A percentile compares a stretch with the other conserved stretches of the same genome.
Evolutionary conservation across 345 rosid genomes (phyloP).

Genomic region (Firmiana major): DNA sequence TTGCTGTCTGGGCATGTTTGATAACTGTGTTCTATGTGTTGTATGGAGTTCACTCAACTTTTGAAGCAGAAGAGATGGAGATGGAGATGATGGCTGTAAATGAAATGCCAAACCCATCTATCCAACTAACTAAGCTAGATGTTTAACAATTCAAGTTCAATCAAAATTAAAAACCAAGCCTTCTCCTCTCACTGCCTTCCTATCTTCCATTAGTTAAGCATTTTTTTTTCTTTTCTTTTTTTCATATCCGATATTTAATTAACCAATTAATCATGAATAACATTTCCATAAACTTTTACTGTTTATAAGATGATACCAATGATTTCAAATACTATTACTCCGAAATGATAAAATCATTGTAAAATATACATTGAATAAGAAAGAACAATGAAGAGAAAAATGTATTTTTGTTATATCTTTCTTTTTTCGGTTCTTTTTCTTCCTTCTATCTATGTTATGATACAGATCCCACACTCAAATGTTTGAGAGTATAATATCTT

Average conservation of each 20-base stretch:
- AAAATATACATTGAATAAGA: background rate
- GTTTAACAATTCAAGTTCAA: slow-evolving; percentile 32
- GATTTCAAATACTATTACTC: background rate
- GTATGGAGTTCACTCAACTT: slow-evolving; percentile 87
- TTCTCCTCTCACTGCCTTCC: background rate
- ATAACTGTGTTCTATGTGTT: slow-evolving; percentile 65
- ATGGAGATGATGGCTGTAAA: slow-evolving; percentile 11
- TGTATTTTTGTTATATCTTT: background rate
- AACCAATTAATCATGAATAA: too few relatives aligned
- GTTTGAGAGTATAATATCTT: background rate
- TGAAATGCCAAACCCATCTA: slow-evolving; percentile 29
- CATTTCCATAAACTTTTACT: background rate
- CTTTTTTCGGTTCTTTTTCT: background rate
- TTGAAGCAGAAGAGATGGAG: slow-evolving; percentile 69
- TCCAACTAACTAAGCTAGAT: slow-evolving; percentile 39
- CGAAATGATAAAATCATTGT: background rate
- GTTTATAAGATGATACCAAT: background rate
- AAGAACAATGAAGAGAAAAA: background rate
- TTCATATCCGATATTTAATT: background rate
- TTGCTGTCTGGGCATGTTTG: slow-evolving; percentile 68
- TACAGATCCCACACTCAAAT: background rate
- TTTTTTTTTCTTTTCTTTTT: background rate
- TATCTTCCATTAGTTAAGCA: background rate
- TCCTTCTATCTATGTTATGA: background rate
- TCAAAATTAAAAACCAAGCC: slow-evolving; percentile 1